Base-by-base conservation (phyloP, 306 rosid species). In the Psophocarpus tetragonolobus region DNA sequence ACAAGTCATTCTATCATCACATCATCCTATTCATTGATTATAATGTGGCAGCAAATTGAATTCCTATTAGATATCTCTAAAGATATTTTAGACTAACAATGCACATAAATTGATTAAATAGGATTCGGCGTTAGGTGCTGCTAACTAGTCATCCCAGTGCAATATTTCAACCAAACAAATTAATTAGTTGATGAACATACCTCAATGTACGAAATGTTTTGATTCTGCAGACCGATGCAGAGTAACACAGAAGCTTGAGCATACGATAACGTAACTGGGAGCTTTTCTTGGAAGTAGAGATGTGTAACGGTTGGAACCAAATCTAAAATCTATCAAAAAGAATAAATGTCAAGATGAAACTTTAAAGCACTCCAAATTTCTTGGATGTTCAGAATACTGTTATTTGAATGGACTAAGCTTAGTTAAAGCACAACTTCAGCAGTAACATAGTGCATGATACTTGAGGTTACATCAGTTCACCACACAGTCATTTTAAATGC, bases 221-320 rank as follows among this genome's bases (percentile, higher is more conserved):
- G 92, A 69, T 71, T 83, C 84, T 92, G 98, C 83, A 95, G 79
- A 50, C 98, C 97, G n/a, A 84, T 91, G 84, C 97, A 95, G 61
- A 95, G 92, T 83, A 95, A 87, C 68, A 95, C 90, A 63, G 97
- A 92, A 72, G 96, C 91, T 88, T 91, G 96, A 66, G 82, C 86
- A 81, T 81, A 75, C 12, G 93, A 81, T 80, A 95, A 51, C 27
- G 93, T 80, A 73, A 95, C 93, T 13, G 94, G 97, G 83, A 95
- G 83, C 79, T 87, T 91, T 81, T 74, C 94, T 83, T 76, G 82
- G 84, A 92, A 91, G 88, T 84, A 95, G 18, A 91, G 81, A 79
- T 79, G 91, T 41, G 97, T 48, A 41, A 94, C 86, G 71, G 41
- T 82, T 14, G 92, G 93, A 80, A 89, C 97, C 63, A 95, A 81